phyloP scores from a whole-genome alignment of 2,329 filamentous ascomycete species.

The Diaporthe helianthi region DNA sequence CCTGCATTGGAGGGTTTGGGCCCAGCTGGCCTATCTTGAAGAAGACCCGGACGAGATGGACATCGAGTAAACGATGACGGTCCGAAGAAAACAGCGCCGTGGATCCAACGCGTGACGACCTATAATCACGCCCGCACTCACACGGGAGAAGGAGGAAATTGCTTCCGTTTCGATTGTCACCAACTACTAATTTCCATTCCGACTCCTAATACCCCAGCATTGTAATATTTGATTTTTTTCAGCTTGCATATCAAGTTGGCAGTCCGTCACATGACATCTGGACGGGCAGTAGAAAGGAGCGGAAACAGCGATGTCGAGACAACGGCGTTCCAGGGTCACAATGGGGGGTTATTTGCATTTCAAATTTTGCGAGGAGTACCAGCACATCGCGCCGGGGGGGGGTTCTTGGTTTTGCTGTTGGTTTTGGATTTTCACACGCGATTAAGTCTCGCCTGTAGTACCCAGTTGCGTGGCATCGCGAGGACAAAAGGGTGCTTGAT shows the following conservation, averaged over 20 bases:
- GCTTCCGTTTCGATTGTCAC: not conserved
- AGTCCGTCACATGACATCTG: slow-evolving; percentile 10
- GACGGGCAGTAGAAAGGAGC: slow-evolving; percentile 24
- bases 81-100: not conserved
- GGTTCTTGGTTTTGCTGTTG: slow-evolving; percentile 12
- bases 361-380: not conserved
- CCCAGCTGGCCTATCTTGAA: slow-evolving; percentile 71
- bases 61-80: slow-evolving; percentile 20
- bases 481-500: slow-evolving; percentile 10
- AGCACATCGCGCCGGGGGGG: slow-evolving; percentile 7
- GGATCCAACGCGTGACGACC: not conserved
- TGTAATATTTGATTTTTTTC: slow-evolving; percentile 28
- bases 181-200: not conserved
- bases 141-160: not conserved
- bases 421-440: not conserved
- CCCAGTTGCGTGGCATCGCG: slow-evolving; percentile 19
- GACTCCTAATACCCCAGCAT: slow-evolving; percentile 28
- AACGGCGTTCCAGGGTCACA: slow-evolving; percentile 26
- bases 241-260: slow-evolving; percentile 19
- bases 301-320: slow-evolving; percentile 33
- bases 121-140: slow-evolving; percentile 16
- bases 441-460: not conserved
- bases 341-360: slow-evolving; percentile 4
- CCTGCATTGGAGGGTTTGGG: slow-evolving; percentile 91
- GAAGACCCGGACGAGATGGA: slow-evolving; percentile 45